Evolutionary conservation across 2,329 filamentous ascomycete species (phyloP).

Genomic region (Trichoderma sp.): DNA sequence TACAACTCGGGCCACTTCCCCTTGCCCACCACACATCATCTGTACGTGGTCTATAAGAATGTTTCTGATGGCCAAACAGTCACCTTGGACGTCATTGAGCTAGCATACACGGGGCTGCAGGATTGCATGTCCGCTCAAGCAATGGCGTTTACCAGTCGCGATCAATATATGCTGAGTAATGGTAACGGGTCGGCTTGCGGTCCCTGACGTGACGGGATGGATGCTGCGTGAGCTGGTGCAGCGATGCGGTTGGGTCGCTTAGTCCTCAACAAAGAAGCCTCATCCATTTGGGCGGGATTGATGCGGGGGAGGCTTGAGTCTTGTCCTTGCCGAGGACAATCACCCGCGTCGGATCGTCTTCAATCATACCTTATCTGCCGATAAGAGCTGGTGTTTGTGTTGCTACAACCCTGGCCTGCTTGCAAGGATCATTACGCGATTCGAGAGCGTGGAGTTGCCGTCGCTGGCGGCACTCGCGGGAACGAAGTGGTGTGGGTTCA

Average conservation of each 20-base stretch:
- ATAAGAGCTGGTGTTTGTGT: constrained; percentile 15
- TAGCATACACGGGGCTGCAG: background rate
- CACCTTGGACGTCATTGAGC: background rate
- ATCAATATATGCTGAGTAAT: constrained; percentile 1
- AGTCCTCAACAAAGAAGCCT: constrained; percentile 3
- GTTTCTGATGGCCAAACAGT: background rate
- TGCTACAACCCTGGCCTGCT: constrained; percentile 2
- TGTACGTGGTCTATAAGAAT: background rate
- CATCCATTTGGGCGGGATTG: constrained; percentile 12
- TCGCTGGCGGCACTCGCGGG: constrained; percentile 17
- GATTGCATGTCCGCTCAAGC: background rate
- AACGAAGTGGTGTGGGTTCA: constrained; percentile 7
- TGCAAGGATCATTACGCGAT: constrained; percentile 15
- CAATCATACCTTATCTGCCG: constrained; percentile 22
- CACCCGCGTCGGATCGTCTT: constrained; percentile 19
- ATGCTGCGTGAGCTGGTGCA: constrained; percentile 1
- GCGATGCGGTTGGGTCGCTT: constrained; percentile 22
- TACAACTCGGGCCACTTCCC: background rate
- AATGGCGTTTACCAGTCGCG: background rate
- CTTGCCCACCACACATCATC: background rate
- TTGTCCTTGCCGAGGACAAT: constrained; percentile 18
- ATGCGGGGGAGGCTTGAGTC: constrained; percentile 22
- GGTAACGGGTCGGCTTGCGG: background rate
- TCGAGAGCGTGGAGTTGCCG: constrained; percentile 3
- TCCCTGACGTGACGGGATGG: background rate